A percentile compares a stretch with the other conserved stretches of the same genome.
These are phyloP conservation scores for Babjeviella inositovora DNA, from an alignment of 805 yeast genomes.

Conservation along the genomic window DNA sequence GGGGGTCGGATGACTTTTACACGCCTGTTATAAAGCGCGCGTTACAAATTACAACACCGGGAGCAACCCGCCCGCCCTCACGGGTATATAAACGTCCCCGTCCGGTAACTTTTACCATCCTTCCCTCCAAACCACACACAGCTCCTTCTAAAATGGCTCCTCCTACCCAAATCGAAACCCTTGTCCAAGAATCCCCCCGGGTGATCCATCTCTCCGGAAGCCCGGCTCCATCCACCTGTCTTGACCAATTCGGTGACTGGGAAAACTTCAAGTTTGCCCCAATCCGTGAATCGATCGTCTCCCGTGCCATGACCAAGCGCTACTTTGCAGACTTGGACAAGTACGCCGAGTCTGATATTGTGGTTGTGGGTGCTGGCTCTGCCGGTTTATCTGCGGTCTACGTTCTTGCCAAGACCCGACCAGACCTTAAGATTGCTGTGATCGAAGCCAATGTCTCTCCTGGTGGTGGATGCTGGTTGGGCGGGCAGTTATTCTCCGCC, in stretches of 20 bases:
- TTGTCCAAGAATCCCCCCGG: too few relatives aligned
- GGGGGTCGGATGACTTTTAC: too few relatives aligned
- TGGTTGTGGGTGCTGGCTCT: conserved; percentile 67
- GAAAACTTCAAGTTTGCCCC: conserved; percentile 52
- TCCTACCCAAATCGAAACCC: too few relatives aligned
- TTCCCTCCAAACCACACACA: too few relatives aligned
- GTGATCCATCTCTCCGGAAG: too few relatives aligned
- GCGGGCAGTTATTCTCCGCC: conserved; percentile 64
- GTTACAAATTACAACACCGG: too few relatives aligned
- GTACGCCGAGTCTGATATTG: conserved; percentile 61
- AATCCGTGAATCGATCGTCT: conserved; percentile 63
- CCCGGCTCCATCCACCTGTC: too few relatives aligned
- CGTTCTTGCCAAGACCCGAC: conserved; percentile 55
- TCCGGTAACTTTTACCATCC: too few relatives aligned
- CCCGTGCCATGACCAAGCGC: conserved; percentile 67
- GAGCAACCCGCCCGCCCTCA: too few relatives aligned
- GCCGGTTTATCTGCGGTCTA: conserved; percentile 70
- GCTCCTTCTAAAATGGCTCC: too few relatives aligned
- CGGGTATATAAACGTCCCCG: too few relatives aligned
- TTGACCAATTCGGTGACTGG: conserved; percentile 30
- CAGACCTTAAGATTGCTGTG: conserved; percentile 59
- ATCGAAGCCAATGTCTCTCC: conserved; percentile 64
- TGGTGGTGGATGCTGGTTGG: conserved; percentile 72
- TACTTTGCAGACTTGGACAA: conserved; percentile 61
- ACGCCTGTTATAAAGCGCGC: too few relatives aligned